phyloP scores from a whole-genome alignment of 2,329 filamentous ascomycete genomes.

The Fusarium buxicola region DNA sequence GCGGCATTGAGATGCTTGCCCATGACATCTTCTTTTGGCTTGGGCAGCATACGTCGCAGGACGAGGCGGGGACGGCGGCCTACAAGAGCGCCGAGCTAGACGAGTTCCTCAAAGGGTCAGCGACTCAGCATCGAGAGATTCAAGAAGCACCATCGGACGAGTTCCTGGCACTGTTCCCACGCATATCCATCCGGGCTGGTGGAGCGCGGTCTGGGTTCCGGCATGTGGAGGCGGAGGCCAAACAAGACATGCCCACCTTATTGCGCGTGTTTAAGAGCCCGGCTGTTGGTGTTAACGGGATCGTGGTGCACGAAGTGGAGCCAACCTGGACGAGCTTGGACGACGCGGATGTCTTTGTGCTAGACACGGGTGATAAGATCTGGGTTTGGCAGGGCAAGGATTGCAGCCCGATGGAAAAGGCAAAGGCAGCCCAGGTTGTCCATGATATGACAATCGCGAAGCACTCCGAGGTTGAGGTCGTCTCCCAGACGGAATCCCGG shows the following conservation, averaged over 20 bases:
- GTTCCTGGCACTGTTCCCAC: slow-evolving; percentile 71
- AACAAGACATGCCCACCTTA: slow-evolving; percentile 61
- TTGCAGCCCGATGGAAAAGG: slow-evolving; percentile 76
- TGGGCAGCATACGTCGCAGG: slow-evolving; percentile 72
- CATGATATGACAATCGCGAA: slow-evolving; percentile 73
- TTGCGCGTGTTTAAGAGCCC: slow-evolving; percentile 73
- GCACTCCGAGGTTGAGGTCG: slow-evolving; percentile 72
- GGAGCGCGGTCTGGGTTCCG: slow-evolving; percentile 72
- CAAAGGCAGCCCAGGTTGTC: slow-evolving; percentile 74
- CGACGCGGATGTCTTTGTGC: slow-evolving; percentile 73
- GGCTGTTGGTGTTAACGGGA: slow-evolving; percentile 55
- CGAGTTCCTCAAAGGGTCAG: slow-evolving; percentile 71
- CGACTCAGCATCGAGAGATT: slow-evolving; percentile 73
- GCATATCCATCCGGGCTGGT: slow-evolving; percentile 68
- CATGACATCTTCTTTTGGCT: slow-evolving; percentile 80
- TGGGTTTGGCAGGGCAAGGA: slow-evolving; percentile 76
- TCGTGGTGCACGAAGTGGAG: slow-evolving; percentile 73
- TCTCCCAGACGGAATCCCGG: slow-evolving; percentile 69
- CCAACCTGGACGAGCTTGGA: slow-evolving; percentile 72
- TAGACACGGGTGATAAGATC: slow-evolving; percentile 72
- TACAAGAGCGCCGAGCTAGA: slow-evolving; percentile 79
- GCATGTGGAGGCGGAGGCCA: slow-evolving; percentile 65
- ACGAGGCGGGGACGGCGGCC: slow-evolving; percentile 75
- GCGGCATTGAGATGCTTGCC: slow-evolving; percentile 58
- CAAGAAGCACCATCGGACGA: slow-evolving; percentile 69